phyloP scores from a whole-genome alignment of 805 yeast genomes.

The Wickerhamiella kurtzmanii region DNA sequence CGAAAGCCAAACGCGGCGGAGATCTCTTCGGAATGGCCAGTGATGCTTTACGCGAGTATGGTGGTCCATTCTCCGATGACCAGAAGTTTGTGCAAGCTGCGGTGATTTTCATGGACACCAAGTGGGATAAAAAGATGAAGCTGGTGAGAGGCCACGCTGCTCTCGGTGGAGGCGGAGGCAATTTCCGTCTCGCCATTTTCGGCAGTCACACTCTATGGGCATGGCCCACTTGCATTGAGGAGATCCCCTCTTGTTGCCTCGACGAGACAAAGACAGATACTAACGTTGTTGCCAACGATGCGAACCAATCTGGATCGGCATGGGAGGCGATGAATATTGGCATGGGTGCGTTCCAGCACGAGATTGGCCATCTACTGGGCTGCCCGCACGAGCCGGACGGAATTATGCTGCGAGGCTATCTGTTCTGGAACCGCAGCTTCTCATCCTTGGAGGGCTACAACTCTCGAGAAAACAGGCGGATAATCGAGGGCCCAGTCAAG shows the following conservation, averaged over 20 bases:
- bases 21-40: constrained; percentile 66
- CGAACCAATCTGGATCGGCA: constrained; percentile 65
- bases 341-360: constrained; percentile 90
- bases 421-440: constrained; percentile 68
- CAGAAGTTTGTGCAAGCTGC: constrained; percentile 59
- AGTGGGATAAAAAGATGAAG: constrained; percentile 51
- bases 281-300: constrained; percentile 78
- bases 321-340: constrained; percentile 87
- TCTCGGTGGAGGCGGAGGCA: constrained; percentile 70
- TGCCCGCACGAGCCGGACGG: constrained; percentile 88
- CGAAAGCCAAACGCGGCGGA: constrained; percentile 57
- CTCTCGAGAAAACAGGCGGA: constrained; percentile 20
- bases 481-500: constrained; percentile 28
- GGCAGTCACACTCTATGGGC: constrained; percentile 87
- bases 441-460: constrained; percentile 51
- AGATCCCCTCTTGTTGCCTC: constrained; percentile 49
- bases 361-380: constrained; percentile 81
- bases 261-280: constrained; percentile 56
- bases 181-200: constrained; percentile 69
- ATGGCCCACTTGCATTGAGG: constrained; percentile 80
- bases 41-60: constrained; percentile 49
- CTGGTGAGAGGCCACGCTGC: constrained; percentile 83
- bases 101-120: constrained; percentile 69
- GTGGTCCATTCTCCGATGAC: constrained; percentile 37
- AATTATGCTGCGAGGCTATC: constrained; percentile 79